A percentile compares a stretch with the other conserved stretches of the same genome.
These are phyloP conservation scores for Haplographium delicatum DNA, from an alignment of 495 filamentous ascomycete genomes.

Conservation along the genomic window DNA sequence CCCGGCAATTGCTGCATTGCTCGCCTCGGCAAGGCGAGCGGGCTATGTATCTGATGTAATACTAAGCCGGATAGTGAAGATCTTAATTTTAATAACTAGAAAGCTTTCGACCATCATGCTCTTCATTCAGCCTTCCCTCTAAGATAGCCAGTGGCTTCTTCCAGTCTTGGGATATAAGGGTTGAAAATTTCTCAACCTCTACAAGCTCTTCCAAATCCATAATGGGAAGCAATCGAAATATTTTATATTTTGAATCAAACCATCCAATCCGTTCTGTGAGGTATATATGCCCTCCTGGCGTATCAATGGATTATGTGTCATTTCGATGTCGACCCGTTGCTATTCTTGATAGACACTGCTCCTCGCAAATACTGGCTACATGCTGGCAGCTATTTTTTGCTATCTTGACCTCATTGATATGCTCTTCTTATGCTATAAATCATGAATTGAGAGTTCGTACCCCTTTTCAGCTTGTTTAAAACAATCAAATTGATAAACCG, in stretches of 20 bases:
- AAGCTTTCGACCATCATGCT: too few relatives aligned
- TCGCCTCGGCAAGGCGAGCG: not conserved
- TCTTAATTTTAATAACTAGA: too few relatives aligned
- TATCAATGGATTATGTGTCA: not conserved
- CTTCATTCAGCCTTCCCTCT: too few relatives aligned
- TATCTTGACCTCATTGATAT: conserved; percentile 3
- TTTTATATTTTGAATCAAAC: not conserved
- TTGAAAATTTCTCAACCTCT: not conserved
- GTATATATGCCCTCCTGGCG: not conserved
- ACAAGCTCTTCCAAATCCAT: not conserved
- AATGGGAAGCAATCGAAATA: not conserved
- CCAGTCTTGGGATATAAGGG: not conserved
- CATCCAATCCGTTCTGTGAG: not conserved
- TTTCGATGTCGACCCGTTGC: not conserved
- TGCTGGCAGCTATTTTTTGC: conserved; percentile 20
- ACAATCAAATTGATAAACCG: not conserved
- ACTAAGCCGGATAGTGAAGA: too few relatives aligned
- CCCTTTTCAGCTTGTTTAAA: not conserved
- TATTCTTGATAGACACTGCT: conserved; percentile 5
- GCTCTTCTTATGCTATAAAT: conserved; percentile 12
- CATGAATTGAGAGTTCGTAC: conserved; percentile 12
- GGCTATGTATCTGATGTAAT: too few relatives aligned
- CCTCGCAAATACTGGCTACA: conserved; percentile 11
- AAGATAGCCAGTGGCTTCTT: too few relatives aligned
- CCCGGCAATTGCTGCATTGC: not conserved